phyloP scores from a whole-genome alignment of 2,329 filamentous ascomycete genomes.

The Scedosporium apiospermum region DNA sequence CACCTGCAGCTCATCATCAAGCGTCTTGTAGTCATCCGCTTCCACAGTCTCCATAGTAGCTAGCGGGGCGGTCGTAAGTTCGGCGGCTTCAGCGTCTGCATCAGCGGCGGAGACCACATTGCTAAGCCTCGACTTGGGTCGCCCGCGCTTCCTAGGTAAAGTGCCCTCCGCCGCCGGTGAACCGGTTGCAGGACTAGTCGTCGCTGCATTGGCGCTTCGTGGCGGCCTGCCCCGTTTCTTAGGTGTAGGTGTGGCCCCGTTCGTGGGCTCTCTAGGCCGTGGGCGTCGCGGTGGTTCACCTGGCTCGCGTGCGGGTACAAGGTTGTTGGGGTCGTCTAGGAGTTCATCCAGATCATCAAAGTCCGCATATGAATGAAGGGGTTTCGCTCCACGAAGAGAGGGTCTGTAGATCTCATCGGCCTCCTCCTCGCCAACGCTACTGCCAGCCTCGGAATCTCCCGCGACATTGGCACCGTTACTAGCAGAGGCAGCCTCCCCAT shows the following conservation, averaged over 20 bases:
- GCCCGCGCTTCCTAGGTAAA: constrained; percentile 8
- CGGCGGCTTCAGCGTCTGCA: constrained; percentile 6
- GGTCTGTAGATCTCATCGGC: background rate
- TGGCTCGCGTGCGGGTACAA: background rate
- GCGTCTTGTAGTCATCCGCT: background rate
- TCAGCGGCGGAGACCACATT: constrained; percentile 8
- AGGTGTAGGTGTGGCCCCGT: constrained; percentile 16
- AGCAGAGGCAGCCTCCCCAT: background rate
- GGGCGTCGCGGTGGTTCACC: background rate
- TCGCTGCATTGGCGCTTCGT: constrained; percentile 14
- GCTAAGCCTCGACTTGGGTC: constrained; percentile 12
- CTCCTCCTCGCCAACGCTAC: background rate
- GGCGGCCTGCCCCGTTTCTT: constrained; percentile 21
- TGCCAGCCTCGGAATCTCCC: background rate
- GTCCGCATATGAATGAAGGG: constrained; percentile 24
- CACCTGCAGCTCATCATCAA: background rate
- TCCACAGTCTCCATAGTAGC: background rate
- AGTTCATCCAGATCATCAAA: constrained; percentile 22
- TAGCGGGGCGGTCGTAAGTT: constrained; percentile 6
- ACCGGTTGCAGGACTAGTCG: constrained; percentile 4
- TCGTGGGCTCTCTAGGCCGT: constrained; percentile 4
- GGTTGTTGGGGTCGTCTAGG: constrained; percentile 13
- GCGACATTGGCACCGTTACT: background rate
- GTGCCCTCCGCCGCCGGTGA: constrained; percentile 6
- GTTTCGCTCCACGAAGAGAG: constrained; percentile 5